These are phyloP conservation scores for Fusarium fujikuroi DNA, from an alignment of 2,329 filamentous ascomycete genomes.

Conservation along the genomic window DNA sequence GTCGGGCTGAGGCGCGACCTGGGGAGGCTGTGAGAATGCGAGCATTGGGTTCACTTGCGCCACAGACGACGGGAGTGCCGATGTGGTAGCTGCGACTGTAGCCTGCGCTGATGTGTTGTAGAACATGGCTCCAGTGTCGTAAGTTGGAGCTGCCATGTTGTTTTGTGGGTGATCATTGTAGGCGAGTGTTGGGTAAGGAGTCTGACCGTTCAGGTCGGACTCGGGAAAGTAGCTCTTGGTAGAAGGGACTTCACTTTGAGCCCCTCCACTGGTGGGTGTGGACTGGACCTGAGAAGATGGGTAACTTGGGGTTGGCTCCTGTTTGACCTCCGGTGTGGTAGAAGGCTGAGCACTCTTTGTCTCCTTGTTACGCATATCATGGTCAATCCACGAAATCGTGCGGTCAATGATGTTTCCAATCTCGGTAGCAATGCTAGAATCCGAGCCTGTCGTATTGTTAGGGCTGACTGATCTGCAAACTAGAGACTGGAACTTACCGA, in stretches of 20 bases:
- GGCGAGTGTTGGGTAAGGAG: slow-evolving; percentile 46
- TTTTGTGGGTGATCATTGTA: slow-evolving; percentile 46
- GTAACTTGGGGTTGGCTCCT: slow-evolving; percentile 49
- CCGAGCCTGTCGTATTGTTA: slow-evolving; percentile 53
- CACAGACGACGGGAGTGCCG: slow-evolving; percentile 36
- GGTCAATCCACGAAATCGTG: slow-evolving; percentile 64
- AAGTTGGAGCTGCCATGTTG: slow-evolving; percentile 37
- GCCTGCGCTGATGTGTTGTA: slow-evolving; percentile 43
- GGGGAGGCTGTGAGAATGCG: slow-evolving; percentile 54
- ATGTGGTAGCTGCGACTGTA: slow-evolving; percentile 32
- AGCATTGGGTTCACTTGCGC: slow-evolving; percentile 52
- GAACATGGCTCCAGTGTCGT: slow-evolving; percentile 46
- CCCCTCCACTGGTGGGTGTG: slow-evolving; percentile 15
- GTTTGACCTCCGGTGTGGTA: slow-evolving; percentile 48
- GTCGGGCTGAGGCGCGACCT: slow-evolving; percentile 45
- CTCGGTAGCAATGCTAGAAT: slow-evolving; percentile 55
- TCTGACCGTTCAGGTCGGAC: slow-evolving; percentile 40
- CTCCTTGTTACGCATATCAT: slow-evolving; percentile 56
- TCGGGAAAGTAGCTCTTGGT: slow-evolving; percentile 48
- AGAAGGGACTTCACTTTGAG: slow-evolving; percentile 32
- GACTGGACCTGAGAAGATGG: slow-evolving; percentile 25
- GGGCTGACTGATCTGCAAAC: slow-evolving; percentile 1
- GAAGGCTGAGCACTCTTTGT: slow-evolving; percentile 25
- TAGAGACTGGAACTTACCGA: slow-evolving; percentile 63
- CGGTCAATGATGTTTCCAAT: slow-evolving; percentile 61